Percentiles rank a stretch among this genome's conserved stretches.
phyloP scores from a whole-genome alignment of 192 early-diverging fungal species.

The Gamsiella multidivaricata region DNA sequence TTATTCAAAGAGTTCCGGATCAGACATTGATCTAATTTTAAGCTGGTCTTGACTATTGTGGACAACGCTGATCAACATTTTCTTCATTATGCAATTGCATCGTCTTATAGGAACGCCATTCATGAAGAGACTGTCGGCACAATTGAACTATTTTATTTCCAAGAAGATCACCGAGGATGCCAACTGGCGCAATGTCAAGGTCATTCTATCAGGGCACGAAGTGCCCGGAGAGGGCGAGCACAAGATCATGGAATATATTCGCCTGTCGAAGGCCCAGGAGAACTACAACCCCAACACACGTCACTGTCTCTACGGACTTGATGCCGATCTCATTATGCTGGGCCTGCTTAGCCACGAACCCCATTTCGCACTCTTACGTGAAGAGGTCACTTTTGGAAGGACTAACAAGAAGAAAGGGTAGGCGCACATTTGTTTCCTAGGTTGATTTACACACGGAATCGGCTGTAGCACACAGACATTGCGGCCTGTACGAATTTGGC shows the following conservation, averaged over 20 bases:
- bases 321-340: conserved; percentile 98
- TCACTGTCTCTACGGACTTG: conserved; percentile 97
- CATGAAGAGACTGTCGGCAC: conserved; percentile 89
- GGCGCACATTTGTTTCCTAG: not conserved
- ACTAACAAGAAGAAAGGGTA: conserved; percentile 66
- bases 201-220: conserved; percentile 93
- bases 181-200: conserved; percentile 89
- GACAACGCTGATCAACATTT: not conserved
- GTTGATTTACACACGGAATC: not conserved
- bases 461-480: not conserved
- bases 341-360: conserved; percentile 96
- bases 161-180: conserved; percentile 90
- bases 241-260: conserved; percentile 99
- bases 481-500: not conserved
- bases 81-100: too few relatives aligned
- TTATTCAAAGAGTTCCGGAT: too few relatives aligned
- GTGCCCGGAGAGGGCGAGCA: conserved; percentile 99
- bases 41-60: too few relatives aligned
- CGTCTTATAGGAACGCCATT: conserved; percentile 84
- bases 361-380: conserved; percentile 94
- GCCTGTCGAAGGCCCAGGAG: conserved; percentile 81
- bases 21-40: too few relatives aligned
- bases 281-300: conserved; percentile 89
- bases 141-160: conserved; percentile 90
- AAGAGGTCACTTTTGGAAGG: conserved; percentile 88